These are phyloP conservation scores for Sphagnum magellanicum DNA, from an alignment of 228 moss, liverwort and hornwort genomes.

Conservation along the genomic window DNA sequence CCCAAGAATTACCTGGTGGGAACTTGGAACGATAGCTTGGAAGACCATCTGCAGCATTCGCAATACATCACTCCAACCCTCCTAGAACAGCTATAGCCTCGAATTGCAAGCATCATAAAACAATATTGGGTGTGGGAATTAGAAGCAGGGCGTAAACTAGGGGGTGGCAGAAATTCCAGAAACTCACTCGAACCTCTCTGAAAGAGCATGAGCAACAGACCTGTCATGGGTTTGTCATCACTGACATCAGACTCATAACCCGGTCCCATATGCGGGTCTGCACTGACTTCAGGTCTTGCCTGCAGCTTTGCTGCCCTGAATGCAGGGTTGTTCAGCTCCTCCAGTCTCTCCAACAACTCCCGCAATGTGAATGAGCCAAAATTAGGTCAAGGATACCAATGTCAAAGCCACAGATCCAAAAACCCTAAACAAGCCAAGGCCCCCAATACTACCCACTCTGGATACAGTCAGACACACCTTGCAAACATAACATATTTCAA, in stretches of 20 bases:
- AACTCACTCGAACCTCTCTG: not conserved
- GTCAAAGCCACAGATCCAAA: too few relatives aligned
- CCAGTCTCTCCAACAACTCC: conserved; percentile 86
- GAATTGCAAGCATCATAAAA: not conserved
- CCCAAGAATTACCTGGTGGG: too few relatives aligned
- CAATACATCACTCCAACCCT: not conserved
- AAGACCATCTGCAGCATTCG: not conserved
- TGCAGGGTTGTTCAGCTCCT: conserved; percentile 86
- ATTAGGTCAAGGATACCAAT: conserved; percentile 31
- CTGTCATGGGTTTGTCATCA: conserved; percentile 38
- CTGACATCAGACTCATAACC: conserved; percentile 80
- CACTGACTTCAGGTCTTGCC: conserved; percentile 84
- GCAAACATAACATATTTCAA: too few relatives aligned
- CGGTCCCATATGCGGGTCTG: conserved; percentile 93
- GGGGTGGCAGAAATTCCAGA: not conserved
- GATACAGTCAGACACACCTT: too few relatives aligned
- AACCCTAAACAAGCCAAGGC: too few relatives aligned
- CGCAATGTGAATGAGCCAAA: conserved; percentile 52
- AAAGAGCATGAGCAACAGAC: conserved; percentile 8
- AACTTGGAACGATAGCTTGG: not conserved
- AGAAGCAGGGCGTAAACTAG: not conserved
- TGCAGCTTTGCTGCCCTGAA: conserved; percentile 88
- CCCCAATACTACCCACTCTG: too few relatives aligned
- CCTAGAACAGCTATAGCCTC: too few relatives aligned
- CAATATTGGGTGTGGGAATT: not conserved